phyloP scores from a whole-genome alignment of 371 early-diverging fungal species.

The Haplosporangium sp. region DNA sequence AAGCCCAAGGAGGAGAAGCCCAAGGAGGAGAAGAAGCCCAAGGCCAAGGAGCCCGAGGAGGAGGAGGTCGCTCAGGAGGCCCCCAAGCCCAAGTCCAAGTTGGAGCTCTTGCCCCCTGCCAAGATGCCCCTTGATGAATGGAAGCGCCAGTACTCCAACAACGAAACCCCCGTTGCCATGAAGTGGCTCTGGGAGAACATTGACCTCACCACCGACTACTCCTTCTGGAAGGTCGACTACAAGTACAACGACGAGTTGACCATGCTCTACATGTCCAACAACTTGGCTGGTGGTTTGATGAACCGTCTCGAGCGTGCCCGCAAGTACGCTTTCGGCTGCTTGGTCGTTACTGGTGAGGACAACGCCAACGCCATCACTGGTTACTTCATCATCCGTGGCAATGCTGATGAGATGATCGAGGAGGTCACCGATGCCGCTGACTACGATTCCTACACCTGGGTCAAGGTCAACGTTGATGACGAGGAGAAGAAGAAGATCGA shows the following conservation, averaged over 20 bases:
- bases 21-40: conserved; percentile 54
- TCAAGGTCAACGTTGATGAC: conserved; percentile 69
- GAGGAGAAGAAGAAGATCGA: conserved; percentile 52
- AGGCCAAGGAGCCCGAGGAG: conserved; percentile 56
- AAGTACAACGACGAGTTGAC: conserved; percentile 92
- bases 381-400: conserved; percentile 93
- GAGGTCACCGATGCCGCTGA: conserved; percentile 92
- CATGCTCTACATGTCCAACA: conserved; percentile 86
- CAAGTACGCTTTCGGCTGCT: conserved; percentile 95
- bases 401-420: conserved; percentile 78
- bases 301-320: conserved; percentile 93
- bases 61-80: conserved; percentile 71
- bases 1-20: conserved; percentile 57
- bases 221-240: conserved; percentile 89
- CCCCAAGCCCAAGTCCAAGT: conserved; percentile 92
- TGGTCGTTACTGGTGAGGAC: conserved; percentile 89
- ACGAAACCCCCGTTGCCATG: conserved; percentile 89
- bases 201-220: conserved; percentile 85
- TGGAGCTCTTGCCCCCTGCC: conserved; percentile 90
- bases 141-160: conserved; percentile 98
- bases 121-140: conserved; percentile 88
- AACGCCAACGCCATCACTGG: conserved; percentile 92
- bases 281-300: conserved; percentile 93
- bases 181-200: conserved; percentile 95
- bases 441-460: conserved; percentile 87